Evolutionary conservation across 208 protist species (phyloP).

Genomic region (Leishmania tarentolae): DNA sequence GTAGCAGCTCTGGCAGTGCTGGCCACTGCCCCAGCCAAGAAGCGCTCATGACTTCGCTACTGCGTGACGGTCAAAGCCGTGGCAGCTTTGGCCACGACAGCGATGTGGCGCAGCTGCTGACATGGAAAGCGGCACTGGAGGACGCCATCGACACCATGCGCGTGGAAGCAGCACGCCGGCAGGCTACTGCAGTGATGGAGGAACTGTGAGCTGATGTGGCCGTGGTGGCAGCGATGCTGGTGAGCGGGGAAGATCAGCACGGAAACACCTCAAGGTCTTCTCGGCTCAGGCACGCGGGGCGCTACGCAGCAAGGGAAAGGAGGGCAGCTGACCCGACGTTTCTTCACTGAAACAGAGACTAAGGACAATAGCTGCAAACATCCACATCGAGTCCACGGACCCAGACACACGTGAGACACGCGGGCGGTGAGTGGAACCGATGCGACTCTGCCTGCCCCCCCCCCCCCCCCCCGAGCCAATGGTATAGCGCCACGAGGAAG

Average conservation of each 20-base stretch:
- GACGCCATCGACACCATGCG: conserved; percentile 61
- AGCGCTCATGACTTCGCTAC: conserved; percentile 17
- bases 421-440: background rate
- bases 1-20: conserved; percentile 2
- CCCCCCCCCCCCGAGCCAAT: too few species aligned
- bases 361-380: background rate
- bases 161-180: conserved; percentile 47
- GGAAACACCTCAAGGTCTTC: background rate
- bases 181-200: conserved; percentile 47
- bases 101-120: conserved; percentile 50
- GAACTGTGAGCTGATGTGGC: conserved; percentile 21
- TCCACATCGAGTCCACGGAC: background rate
- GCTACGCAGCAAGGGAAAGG: background rate
- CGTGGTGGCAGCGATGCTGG: background rate
- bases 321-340: background rate
- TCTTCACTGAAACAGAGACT: background rate
- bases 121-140: conserved; percentile 44
- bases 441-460: background rate
- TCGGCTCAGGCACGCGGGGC: background rate
- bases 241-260: background rate
- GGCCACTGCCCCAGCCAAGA: conserved; percentile 6
- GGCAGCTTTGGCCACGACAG: conserved; percentile 48
- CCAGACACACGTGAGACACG: background rate
- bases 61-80: conserved; percentile 41
- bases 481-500: background rate